phyloP scores from a whole-genome alignment of 2,329 filamentous ascomycete genomes.

The Tolypocladium album region DNA sequence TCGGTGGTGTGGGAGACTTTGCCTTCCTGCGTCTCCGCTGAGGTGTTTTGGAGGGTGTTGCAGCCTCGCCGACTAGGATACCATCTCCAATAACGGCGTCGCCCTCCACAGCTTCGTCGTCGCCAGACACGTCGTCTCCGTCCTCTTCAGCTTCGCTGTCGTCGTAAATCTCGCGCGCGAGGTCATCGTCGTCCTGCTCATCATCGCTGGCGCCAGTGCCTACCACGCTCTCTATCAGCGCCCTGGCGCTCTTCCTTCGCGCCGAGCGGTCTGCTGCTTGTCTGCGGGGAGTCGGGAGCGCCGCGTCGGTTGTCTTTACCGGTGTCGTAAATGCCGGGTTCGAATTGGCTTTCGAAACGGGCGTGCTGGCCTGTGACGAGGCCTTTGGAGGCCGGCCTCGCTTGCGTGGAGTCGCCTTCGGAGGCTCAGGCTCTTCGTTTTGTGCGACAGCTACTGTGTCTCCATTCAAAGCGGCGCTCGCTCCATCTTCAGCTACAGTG shows the following conservation, averaged over 20 bases:
- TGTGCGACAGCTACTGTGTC: not conserved
- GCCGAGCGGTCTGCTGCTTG: constrained; percentile 76
- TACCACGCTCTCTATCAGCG: constrained; percentile 62
- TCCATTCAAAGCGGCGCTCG: not conserved
- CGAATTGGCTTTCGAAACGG: constrained; percentile 25
- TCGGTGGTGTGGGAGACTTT: constrained; percentile 68
- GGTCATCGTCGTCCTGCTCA: constrained; percentile 34
- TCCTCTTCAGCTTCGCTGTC: constrained; percentile 65
- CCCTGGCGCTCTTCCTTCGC: constrained; percentile 70
- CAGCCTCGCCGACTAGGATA: constrained; percentile 19
- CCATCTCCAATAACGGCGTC: constrained; percentile 13
- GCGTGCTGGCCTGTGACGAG: constrained; percentile 17
- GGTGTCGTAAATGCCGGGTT: constrained; percentile 27
- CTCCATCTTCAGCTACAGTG: not conserved
- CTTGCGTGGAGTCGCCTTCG: constrained; percentile 18
- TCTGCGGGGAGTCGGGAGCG: constrained; percentile 48
- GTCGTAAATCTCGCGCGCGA: constrained; percentile 24
- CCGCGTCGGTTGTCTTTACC: constrained; percentile 19
- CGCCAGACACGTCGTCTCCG: constrained; percentile 24
- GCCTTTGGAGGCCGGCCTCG: constrained; percentile 19
- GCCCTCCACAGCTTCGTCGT: constrained; percentile 37
- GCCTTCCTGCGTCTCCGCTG: constrained; percentile 14
- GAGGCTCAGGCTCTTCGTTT: not conserved
- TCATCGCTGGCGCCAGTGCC: constrained; percentile 57
- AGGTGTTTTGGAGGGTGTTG: constrained; percentile 32